Percentiles rank a stretch among this genome's conserved stretches.
Evolutionary conservation across 1,139 yeast species (phyloP).

Genomic region (Debaryomyces coudertii): DNA sequence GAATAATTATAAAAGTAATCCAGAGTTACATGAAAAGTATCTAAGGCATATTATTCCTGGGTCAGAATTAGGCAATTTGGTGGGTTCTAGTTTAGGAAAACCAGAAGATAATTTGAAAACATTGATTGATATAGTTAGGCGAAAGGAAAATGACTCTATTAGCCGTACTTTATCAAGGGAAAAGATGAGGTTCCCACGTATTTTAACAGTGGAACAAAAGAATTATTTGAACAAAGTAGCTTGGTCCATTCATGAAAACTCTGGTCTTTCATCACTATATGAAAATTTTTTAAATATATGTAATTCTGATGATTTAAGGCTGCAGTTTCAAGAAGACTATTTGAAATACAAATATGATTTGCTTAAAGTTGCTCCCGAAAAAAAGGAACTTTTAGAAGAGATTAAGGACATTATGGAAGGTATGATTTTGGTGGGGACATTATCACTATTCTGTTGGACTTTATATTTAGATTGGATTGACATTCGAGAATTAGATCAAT

Average conservation of each 20-base stretch:
- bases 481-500: constrained; percentile 45
- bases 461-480: constrained; percentile 79
- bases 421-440: constrained; percentile 68
- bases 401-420: constrained; percentile 67
- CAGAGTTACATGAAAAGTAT: constrained; percentile 46
- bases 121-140: constrained; percentile 51
- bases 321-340: constrained; percentile 60
- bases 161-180: constrained; percentile 34
- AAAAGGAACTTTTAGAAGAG: constrained; percentile 34
- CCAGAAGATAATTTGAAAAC: constrained; percentile 53
- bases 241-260: constrained; percentile 52
- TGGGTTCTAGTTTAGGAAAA: constrained; percentile 54
- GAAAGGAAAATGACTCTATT: constrained; percentile 43
- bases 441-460: constrained; percentile 71
- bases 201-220: constrained; percentile 35
- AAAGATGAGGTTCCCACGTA: constrained; percentile 43
- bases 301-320: constrained; percentile 64
- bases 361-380: constrained; percentile 50
- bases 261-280: constrained; percentile 58
- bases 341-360: constrained; percentile 60
- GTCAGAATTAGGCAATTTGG: constrained; percentile 55
- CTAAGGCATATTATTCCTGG: constrained; percentile 66
- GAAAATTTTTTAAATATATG: constrained; percentile 59
- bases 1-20: constrained; percentile 33
- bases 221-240: constrained; percentile 42